These are phyloP conservation scores for Solanum peruvianum DNA, from an alignment of 257 asterid species.

Conservation along the genomic window DNA sequence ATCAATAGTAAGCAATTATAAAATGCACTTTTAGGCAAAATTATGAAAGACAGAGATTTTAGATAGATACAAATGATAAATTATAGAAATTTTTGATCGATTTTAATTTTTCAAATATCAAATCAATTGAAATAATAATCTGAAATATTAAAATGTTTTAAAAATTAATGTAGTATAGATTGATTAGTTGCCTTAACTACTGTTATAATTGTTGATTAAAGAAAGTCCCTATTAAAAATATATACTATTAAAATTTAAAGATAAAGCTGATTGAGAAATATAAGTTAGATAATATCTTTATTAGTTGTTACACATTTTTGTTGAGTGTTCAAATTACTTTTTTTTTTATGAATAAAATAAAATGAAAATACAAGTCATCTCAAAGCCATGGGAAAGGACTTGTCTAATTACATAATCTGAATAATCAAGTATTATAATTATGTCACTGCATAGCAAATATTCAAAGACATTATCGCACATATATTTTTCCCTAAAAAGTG, in stretches of 20 bases:
- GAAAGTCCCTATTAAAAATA: neutral
- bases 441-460: neutral
- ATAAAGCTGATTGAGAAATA: neutral
- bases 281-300: no score
- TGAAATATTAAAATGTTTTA: neutral
- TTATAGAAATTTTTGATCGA: no score
- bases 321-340: neutral
- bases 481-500: neutral
- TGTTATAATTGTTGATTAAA: neutral
- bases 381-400: neutral
- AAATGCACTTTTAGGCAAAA: no score
- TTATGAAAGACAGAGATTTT: neutral
- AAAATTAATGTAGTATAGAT: neutral
- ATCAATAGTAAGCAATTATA: no score
- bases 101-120: neutral
- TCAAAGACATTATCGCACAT: neutral
- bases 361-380: neutral
- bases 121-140: neutral
- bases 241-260: no score
- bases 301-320: neutral
- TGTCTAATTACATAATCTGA: neutral
- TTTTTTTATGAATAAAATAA: no score
- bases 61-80: neutral
- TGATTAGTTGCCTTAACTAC: neutral
- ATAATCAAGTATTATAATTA: neutral